phyloP scores from a whole-genome alignment of 176 grass and related monocot genomes.

The Poa annua region DNA sequence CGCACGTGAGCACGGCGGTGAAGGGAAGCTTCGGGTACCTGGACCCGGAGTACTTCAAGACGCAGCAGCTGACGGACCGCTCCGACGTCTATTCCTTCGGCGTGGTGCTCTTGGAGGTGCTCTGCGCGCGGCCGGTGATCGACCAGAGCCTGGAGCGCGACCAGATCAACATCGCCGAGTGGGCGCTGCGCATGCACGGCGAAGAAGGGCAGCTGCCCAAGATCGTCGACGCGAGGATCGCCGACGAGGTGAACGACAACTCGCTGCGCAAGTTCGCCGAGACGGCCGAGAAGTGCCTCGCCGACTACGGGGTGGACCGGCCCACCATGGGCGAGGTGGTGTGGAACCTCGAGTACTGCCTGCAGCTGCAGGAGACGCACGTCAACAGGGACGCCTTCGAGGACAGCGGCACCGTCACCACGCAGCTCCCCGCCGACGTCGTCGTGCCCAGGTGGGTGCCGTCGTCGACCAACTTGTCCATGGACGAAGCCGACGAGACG shows the following conservation, averaged over 20 bases:
- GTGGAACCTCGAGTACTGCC: conserved; percentile 76
- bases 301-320: conserved; percentile 56
- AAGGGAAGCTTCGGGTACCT: conserved; percentile 80
- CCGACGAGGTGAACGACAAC: conserved; percentile 49
- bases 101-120: conserved; percentile 69
- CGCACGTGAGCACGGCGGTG: conserved; percentile 61
- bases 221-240: conserved; percentile 54
- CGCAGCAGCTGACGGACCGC: conserved; percentile 70
- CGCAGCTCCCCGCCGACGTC: conserved; percentile 49
- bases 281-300: conserved; percentile 60
- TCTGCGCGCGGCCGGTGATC: conserved; percentile 76
- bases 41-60: conserved; percentile 79
- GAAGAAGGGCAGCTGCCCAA: conserved; percentile 38
- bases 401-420: conserved; percentile 50
- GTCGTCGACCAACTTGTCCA: conserved; percentile 40
- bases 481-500: conserved; percentile 29
- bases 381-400: conserved; percentile 48
- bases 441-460: conserved; percentile 47
- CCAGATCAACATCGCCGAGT: conserved; percentile 70
- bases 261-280: conserved; percentile 69
- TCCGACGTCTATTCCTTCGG: conserved; percentile 92
- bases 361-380: conserved; percentile 64
- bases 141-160: conserved; percentile 55
- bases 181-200: conserved; percentile 47
- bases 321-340: conserved; percentile 76